Conservation (phyloP, 2,329 filamentous ascomycete species). For the Colletotrichum somersetense region DNA sequence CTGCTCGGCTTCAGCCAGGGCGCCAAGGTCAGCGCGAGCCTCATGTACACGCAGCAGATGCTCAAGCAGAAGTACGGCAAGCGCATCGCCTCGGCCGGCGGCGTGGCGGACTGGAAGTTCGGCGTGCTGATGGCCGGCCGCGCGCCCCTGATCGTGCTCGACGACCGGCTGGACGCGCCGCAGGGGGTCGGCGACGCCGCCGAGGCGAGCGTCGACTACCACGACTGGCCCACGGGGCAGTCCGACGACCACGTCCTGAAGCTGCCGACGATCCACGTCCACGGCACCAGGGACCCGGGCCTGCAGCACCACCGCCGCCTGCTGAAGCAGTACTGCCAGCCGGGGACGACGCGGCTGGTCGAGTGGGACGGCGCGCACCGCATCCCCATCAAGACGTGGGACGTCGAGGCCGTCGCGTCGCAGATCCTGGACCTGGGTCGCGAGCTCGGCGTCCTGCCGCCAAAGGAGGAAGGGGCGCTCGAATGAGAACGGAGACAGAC, state of each 20-base stretch:
- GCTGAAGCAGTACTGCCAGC: conserved; percentile 70
- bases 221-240: conserved; percentile 57
- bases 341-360: conserved; percentile 66
- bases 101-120: conserved; percentile 65
- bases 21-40: conserved; percentile 70
- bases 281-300: conserved; percentile 72
- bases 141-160: conserved; percentile 68
- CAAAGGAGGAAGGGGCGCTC: background rate
- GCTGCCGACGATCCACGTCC: conserved; percentile 76
- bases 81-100: conserved; percentile 45
- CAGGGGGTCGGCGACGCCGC: conserved; percentile 45
- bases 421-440: conserved; percentile 65
- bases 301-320: conserved; percentile 69
- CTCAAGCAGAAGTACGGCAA: conserved; percentile 54
- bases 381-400: conserved; percentile 75
- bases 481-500: background rate
- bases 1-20: conserved; percentile 77
- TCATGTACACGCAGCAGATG: conserved; percentile 73
- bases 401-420: conserved; percentile 70
- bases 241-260: conserved; percentile 61
- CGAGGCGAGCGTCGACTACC: conserved; percentile 53
- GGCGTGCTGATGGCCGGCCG: conserved; percentile 73
- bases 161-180: conserved; percentile 49
- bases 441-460: conserved; percentile 44
- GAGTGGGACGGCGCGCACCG: conserved; percentile 82